Conservation (phyloP, 805 yeast genomes). For the Sugiyamaella smithiae region DNA sequence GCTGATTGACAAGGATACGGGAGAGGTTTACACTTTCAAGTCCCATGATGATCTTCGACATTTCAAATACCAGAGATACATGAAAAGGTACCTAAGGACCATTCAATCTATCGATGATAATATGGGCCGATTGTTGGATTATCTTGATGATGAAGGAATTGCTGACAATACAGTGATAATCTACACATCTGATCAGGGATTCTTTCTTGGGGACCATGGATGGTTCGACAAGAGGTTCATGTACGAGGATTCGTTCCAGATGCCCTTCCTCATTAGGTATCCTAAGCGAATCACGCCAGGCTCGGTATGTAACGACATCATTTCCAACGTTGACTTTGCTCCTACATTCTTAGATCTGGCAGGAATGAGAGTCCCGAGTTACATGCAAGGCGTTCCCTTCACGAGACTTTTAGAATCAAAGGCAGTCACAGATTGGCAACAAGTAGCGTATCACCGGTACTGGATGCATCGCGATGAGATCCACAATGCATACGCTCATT, state of each 20-base stretch:
- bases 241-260: conserved; percentile 6
- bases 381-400: conserved; percentile 7
- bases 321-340: conserved; percentile 8
- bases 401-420: neutral
- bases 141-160: conserved; percentile 1
- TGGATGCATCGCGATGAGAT: conserved; percentile 9
- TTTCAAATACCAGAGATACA: conserved; percentile 7
- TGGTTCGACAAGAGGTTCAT: conserved; percentile 12
- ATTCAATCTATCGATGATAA: conserved; percentile 9
- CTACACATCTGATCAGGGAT: conserved; percentile 9
- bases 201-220: conserved; percentile 8
- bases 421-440: neutral
- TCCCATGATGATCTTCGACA: conserved; percentile 1
- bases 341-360: conserved; percentile 5
- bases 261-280: neutral
- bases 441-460: conserved; percentile 12
- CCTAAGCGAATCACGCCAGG: neutral
- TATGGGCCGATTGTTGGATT: conserved; percentile 5
- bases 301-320: conserved; percentile 7
- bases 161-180: conserved; percentile 5
- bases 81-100: conserved; percentile 5
- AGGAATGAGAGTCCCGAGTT: conserved; percentile 3
- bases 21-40: conserved; percentile 3
- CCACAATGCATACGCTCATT: conserved; percentile 9
- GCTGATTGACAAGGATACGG: conserved; percentile 8